These are phyloP conservation scores for Bothriochloa decipiens DNA, from an alignment of 176 grass and related monocot genomes.

Conservation along the genomic window DNA sequence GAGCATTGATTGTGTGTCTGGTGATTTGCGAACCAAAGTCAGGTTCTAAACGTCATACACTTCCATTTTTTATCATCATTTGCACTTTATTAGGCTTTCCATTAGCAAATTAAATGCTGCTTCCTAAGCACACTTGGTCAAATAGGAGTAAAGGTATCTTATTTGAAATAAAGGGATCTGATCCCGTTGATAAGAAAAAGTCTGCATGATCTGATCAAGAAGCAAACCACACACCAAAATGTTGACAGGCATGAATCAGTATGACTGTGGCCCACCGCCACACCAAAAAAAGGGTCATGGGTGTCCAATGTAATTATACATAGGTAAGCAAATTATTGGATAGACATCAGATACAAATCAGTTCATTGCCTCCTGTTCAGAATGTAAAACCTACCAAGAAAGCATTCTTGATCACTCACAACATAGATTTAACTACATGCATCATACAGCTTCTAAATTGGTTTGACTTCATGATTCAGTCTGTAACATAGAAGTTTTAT, in stretches of 20 bases:
- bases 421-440: slow-evolving; percentile 20
- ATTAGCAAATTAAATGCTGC: background rate
- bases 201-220: background rate
- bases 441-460: slow-evolving; percentile 4
- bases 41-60: background rate
- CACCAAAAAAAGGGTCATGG: background rate
- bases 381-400: slow-evolving; percentile 2
- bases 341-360: slow-evolving; percentile 5
- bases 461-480: slow-evolving; percentile 13
- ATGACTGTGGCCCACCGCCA: background rate
- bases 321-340: slow-evolving; percentile 14
- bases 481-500: slow-evolving; percentile 14
- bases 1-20: background rate
- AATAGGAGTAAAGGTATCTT: background rate
- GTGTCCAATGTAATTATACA: background rate
- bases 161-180: background rate
- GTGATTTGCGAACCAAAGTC: background rate
- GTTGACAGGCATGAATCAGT: background rate
- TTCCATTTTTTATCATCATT: background rate
- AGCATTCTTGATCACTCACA: slow-evolving; percentile 31
- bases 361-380: background rate
- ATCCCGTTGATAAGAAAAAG: background rate
- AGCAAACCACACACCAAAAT: background rate
- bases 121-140: background rate
- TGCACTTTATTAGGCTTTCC: background rate